phyloP scores from a whole-genome alignment of 2,329 filamentous ascomycete species.

The Ambrosiella cleistominuta region DNA sequence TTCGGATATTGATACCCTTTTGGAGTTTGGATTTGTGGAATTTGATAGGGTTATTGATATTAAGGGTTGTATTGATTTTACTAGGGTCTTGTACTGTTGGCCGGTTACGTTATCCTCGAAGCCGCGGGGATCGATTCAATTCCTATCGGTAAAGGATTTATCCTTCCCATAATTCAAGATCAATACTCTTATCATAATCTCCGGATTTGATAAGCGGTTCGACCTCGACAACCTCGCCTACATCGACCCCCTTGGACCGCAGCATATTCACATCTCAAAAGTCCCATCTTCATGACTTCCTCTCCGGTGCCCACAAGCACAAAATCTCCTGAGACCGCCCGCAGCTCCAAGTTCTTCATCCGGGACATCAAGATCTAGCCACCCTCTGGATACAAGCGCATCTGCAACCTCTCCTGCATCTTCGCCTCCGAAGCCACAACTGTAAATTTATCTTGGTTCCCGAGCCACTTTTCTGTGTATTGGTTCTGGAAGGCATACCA shows the following conservation, averaged over 20 bases:
- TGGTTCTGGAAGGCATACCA: background rate
- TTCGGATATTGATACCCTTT: background rate
- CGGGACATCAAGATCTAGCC: background rate
- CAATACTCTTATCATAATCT: background rate
- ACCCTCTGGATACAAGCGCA: background rate
- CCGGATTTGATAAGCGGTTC: too few relatives aligned
- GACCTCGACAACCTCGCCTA: too few relatives aligned
- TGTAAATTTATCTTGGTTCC: background rate
- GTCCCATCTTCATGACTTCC: background rate
- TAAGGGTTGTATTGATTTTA: background rate
- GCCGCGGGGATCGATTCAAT: background rate
- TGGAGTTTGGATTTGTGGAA: too few relatives aligned
- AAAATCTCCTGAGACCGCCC: background rate
- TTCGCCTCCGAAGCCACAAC: background rate
- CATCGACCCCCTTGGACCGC: background rate
- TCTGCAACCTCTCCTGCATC: background rate
- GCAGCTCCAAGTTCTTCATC: background rate
- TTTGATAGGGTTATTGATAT: constrained; percentile 11
- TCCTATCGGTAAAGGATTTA: too few relatives aligned
- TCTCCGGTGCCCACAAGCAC: background rate
- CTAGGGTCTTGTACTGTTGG: background rate
- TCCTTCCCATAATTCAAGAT: too few relatives aligned
- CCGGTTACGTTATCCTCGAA: background rate
- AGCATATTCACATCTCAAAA: background rate
- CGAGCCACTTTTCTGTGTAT: background rate